Evolutionary conservation across 1,139 yeast species (phyloP).

Genomic region (Geotrichum europaeum): DNA sequence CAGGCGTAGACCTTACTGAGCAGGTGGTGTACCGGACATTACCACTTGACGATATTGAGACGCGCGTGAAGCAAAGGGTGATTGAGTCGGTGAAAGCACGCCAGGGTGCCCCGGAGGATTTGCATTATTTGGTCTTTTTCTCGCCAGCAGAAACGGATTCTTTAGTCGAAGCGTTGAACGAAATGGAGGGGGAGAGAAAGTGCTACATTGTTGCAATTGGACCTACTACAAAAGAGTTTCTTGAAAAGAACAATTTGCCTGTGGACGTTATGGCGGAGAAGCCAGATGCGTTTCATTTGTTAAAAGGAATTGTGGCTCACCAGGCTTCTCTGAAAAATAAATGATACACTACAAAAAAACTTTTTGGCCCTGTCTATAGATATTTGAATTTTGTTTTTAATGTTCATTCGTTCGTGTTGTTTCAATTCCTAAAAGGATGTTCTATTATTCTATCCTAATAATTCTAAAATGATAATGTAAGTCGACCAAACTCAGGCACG

Average conservation of each 20-base stretch:
- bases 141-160: constrained; percentile 82
- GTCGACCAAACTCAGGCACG: constrained; percentile 62
- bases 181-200: constrained; percentile 21
- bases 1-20: constrained; percentile 51
- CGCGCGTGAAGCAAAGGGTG: constrained; percentile 11
- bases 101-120: constrained; percentile 29
- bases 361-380: neutral
- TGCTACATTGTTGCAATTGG: constrained; percentile 76
- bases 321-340: neutral
- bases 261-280: constrained; percentile 63
- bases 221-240: constrained; percentile 76
- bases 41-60: constrained; percentile 33
- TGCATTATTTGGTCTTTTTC: constrained; percentile 66
- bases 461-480: constrained; percentile 35
- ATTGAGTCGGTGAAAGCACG: constrained; percentile 3
- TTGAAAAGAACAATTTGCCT: constrained; percentile 45
- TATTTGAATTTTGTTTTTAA: neutral
- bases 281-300: constrained; percentile 64
- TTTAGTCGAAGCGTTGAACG: constrained; percentile 41
- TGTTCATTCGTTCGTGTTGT: neutral
- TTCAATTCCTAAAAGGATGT: neutral
- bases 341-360: neutral
- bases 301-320: constrained; percentile 33
- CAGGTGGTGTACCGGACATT: constrained; percentile 65
- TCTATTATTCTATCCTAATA: neutral